Evolutionary conservation across 1,284 basidiomycete genomes (phyloP), one percentile per base, ranked within the genome.

Genomic region (Exobasidium rhododendri): DNA sequence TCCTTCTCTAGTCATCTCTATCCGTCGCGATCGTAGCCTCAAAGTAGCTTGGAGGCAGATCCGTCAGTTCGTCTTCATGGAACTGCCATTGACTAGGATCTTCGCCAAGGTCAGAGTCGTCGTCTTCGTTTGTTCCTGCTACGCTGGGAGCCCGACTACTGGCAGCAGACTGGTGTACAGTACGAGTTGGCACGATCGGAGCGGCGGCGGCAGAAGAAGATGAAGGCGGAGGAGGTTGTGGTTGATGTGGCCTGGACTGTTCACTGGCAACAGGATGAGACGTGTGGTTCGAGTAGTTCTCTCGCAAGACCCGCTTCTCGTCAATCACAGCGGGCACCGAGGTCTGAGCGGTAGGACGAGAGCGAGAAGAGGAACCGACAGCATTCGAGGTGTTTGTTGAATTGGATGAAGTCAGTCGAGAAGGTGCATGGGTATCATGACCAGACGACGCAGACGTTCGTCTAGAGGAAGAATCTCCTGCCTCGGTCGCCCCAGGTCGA

Each of bases 31-130:
- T 66, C 4, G 64, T 68, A 5, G 74, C 74, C 43, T 76, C 74
- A 60, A 73, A 76, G 58, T 76, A 76, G 49, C 70, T 72, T 1
- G 74, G 74, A 4, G 73, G 74, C 2, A 76, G 62, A 30, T 76
- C 74, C 13, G 74, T 64, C 50, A 65, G 65, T 30, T 66, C 67
- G 26, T 69, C 71, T 31, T 63, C 68, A n/a, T 31, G 20, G 35
- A 63, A 17, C 20, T 50, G 4, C 24, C 40, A 30, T 65, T 58
- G 46, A 40, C 10, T 7, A 40, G 7, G 10, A 61, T 66, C 43
- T 44, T 58, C 20, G 68, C 43, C 10, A 30, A 47, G 24, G n/a
- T 54, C 49, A 32, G 58, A 53, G 28, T 17, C 14, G 13, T 28
- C 26, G 14, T 50, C 47, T 6, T 50, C 47, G 28, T 24, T 26